Conservation (phyloP, 345 rosid species). For the Cochlearia excelsa region DNA sequence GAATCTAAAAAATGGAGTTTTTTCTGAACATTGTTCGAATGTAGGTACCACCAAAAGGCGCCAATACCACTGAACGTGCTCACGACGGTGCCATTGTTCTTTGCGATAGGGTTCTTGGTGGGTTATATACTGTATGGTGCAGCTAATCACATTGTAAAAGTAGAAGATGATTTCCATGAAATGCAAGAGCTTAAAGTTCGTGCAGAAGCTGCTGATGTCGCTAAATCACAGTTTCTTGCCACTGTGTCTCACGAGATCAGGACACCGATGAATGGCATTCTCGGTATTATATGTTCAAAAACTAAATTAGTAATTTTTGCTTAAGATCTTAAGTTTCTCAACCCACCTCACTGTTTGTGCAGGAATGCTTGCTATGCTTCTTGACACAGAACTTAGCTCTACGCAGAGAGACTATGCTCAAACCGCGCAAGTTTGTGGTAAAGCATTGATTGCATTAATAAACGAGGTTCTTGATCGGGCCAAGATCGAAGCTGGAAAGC, state of each 20-base stretch:
- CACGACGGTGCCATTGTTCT: slow-evolving; percentile 65
- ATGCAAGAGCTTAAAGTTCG: slow-evolving; percentile 78
- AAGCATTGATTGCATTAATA: slow-evolving; percentile 85
- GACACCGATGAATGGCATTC: slow-evolving; percentile 99
- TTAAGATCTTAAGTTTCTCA: slow-evolving; percentile 5
- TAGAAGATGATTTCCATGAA: slow-evolving; percentile 79
- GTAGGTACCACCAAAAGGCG: slow-evolving; percentile 87
- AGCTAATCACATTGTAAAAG: slow-evolving; percentile 74
- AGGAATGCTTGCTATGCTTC: slow-evolving; percentile 96
- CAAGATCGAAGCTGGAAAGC: slow-evolving; percentile 92
- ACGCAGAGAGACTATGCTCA: slow-evolving; percentile 93
- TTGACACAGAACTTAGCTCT: slow-evolving; percentile 83
- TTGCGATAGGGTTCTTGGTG: slow-evolving; percentile 67
- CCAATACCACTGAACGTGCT: slow-evolving; percentile 67
- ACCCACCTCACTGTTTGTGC: slow-evolving; percentile 15
- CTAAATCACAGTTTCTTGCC: slow-evolving; percentile 97
- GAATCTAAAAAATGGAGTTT: slow-evolving; percentile 9
- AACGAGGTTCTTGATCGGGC: slow-evolving; percentile 99
- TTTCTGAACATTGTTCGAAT: slow-evolving; percentile 2
- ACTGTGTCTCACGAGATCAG: slow-evolving; percentile 98
- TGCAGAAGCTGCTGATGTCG: slow-evolving; percentile 99
- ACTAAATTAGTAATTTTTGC: background rate
- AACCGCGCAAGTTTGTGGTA: slow-evolving; percentile 94
- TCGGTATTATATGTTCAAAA: slow-evolving; percentile 46
- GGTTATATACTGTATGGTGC: slow-evolving; percentile 85